Evolutionary conservation across 2,329 filamentous ascomycete genomes (phyloP), one percentile per base, ranked within the genome.

Genomic region (Colletotrichum somersetense): DNA sequence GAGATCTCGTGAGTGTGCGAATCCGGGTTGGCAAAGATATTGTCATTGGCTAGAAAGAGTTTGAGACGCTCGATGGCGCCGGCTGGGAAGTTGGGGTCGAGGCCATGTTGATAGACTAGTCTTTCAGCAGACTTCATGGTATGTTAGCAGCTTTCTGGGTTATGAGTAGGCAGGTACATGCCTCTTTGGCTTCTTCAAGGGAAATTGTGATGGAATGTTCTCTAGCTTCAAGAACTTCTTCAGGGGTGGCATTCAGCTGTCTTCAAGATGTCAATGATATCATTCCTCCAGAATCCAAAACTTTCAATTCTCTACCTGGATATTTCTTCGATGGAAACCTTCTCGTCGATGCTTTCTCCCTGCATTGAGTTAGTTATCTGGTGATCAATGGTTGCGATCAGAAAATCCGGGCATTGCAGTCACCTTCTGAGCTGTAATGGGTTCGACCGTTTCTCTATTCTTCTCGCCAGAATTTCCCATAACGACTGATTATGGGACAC

Each of bases 1-100:
- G 75, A 73, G 66, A 80, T 77, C n/a, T 79, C 69, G 16, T 73
- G 73, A 18, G 76, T 62, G 44, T 80, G 75, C 38, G 76, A 75
- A 38, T 77, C 77, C 2, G 77, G 78, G 30, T 76, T 73, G 23
- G 75, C 69, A 20, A 78, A 62, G 44, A 67, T 52, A 6, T 63
- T 52, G 23, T 18, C 52, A 44, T 67, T 70, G 70, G 78, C 75
- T 16, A 86, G 77, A 66, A 86, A 86, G 18, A 76, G 75, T 26
- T 80, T 77, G n/a, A 85, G 82, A 20, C 80, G 81, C 14, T 82
- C 75, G 30, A 87, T 77, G 46, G 85, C 79, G 7, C 78, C 73
- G 35, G 80, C 77, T 0, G 84, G 83, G 66, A 87, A 87, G 77
- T 87, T 87, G 44, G 84, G 85, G 65, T 87, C 85, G 38, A 81